Conservation (phyloP, 495 filamentous ascomycete genomes). For the Tuber melanosporum region DNA sequence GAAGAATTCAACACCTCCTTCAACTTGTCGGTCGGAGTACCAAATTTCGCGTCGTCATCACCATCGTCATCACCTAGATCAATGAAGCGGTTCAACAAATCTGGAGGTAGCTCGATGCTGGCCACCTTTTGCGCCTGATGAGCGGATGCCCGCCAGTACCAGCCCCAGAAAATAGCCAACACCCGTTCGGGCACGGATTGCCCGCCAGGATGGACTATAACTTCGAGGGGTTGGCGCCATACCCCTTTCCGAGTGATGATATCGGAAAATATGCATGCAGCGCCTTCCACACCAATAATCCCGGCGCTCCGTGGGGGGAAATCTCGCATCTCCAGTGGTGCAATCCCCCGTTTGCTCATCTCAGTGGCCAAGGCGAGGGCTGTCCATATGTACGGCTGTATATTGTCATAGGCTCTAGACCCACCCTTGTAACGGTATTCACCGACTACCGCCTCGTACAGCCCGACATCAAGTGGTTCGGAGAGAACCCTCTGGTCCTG, state of each 20-base stretch:
- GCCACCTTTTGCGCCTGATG: conserved; percentile 6
- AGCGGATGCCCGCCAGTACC: conserved; percentile 6
- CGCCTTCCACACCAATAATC: background rate
- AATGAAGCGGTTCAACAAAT: background rate
- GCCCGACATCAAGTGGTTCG: background rate
- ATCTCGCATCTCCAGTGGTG: conserved; percentile 10
- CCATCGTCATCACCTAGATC: background rate
- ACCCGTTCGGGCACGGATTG: background rate
- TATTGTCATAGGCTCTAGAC: background rate
- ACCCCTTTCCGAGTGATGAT: conserved; percentile 2
- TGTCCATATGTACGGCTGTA: background rate
- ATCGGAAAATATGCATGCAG: conserved; percentile 12
- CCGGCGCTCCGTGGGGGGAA: background rate
- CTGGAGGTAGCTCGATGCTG: background rate
- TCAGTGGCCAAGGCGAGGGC: conserved; percentile 2
- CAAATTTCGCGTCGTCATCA: background rate
- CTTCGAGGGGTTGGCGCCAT: conserved; percentile 16
- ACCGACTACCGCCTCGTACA: background rate
- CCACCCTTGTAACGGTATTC: conserved; percentile 8
- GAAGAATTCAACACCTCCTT: background rate
- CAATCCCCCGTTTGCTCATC: conserved; percentile 13
- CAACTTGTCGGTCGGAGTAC: background rate
- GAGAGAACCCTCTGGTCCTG: background rate
- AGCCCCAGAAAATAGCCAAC: background rate
- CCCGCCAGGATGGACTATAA: background rate